These are phyloP conservation scores for Amanita thiersii DNA, from an alignment of 768 basidiomycete genomes.

Conservation along the genomic window DNA sequence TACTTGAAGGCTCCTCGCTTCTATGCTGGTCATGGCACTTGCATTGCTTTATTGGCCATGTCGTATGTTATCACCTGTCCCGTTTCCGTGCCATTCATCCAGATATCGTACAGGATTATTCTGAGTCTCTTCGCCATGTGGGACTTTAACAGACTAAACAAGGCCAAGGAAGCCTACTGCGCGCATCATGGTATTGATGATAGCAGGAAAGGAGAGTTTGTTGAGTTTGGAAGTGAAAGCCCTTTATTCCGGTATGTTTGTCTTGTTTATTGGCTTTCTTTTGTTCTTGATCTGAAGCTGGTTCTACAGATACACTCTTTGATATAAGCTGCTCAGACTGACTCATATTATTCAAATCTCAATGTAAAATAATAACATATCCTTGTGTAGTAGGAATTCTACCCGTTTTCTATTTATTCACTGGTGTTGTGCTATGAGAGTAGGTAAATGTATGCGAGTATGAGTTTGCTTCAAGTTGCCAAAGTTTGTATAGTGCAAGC, in stretches of 20 bases:
- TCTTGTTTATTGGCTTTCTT: not conserved
- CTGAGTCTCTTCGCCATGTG: conserved; percentile 37
- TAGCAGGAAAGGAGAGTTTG: conserved; percentile 30
- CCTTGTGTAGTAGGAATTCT: too few species aligned
- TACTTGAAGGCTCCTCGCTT: conserved; percentile 29
- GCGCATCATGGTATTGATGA: conserved; percentile 32
- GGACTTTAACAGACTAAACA: conserved; percentile 41
- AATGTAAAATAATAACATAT: too few species aligned
- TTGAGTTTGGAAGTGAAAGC: conserved; percentile 42
- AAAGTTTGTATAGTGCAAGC: too few species aligned
- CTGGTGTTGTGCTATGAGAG: too few species aligned
- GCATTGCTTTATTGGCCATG: conserved; percentile 21
- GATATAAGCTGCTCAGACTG: too few species aligned
- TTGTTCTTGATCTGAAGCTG: not conserved
- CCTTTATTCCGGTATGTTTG: conserved; percentile 43
- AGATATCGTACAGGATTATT: conserved; percentile 19
- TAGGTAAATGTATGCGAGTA: too few species aligned
- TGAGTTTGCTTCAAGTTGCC: too few species aligned
- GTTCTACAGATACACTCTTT: not conserved
- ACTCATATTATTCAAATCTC: too few species aligned
- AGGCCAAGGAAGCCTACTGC: conserved; percentile 37
- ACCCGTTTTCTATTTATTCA: too few species aligned
- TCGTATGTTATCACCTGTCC: conserved; percentile 19
- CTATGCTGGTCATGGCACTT: conserved; percentile 27
- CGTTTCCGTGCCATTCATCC: not conserved